Conservation (phyloP, 805 yeast species). For the Starmerella geochares region DNA sequence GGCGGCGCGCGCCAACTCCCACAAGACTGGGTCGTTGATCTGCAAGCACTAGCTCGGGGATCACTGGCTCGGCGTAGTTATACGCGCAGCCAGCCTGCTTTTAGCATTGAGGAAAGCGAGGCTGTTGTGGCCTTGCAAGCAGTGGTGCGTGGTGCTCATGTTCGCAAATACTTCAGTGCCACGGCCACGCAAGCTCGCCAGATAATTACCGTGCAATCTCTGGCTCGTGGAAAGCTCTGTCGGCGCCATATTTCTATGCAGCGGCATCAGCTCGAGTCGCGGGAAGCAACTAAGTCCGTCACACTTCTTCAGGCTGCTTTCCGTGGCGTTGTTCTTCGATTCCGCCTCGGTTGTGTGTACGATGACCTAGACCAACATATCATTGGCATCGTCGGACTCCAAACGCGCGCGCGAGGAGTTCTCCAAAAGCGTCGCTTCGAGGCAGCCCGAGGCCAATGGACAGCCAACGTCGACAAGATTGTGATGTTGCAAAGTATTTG, state of each 20-base stretch:
- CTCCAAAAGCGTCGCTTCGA: conserved; percentile 26
- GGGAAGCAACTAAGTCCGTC: conserved; percentile 14
- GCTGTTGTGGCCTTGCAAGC: conserved; percentile 43
- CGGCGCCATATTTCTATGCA: conserved; percentile 16
- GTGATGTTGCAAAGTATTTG: conserved; percentile 65
- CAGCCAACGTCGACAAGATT: conserved; percentile 45
- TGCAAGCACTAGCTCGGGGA: conserved; percentile 25
- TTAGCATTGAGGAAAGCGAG: conserved; percentile 25
- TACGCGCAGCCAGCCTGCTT: neutral
- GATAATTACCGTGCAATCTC: conserved; percentile 41
- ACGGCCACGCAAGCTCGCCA: conserved; percentile 9
- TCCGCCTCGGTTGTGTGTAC: conserved; percentile 27
- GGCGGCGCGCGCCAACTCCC: neutral
- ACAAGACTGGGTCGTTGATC: neutral
- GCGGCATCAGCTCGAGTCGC: conserved; percentile 4
- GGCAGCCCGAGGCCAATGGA: conserved; percentile 40
- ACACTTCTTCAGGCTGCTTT: conserved; percentile 32
- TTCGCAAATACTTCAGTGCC: conserved; percentile 31
- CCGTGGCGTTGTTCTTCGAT: conserved; percentile 33
- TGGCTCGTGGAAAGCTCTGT: conserved; percentile 39
- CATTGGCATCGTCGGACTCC: conserved; percentile 29
- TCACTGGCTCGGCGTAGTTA: conserved; percentile 20
- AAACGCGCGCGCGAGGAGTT: conserved; percentile 31
- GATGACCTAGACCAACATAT: conserved; percentile 32
- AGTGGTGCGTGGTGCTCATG: conserved; percentile 38